Percentiles rank a stretch among this genome's conserved stretches.
Evolutionary conservation across 257 asterid species (phyloP).

Genomic region (Anisodus acutangulus): DNA sequence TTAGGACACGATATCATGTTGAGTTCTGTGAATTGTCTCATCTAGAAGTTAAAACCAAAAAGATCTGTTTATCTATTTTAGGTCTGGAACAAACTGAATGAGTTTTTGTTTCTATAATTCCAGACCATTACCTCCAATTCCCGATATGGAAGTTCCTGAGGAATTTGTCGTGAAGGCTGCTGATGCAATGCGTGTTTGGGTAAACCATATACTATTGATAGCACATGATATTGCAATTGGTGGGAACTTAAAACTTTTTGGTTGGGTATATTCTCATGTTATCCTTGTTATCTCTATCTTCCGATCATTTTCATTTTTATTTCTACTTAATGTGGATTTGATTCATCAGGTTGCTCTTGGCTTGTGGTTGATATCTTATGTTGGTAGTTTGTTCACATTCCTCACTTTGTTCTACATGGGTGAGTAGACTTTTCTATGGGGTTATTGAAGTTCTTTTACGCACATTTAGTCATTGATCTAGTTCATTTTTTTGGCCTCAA

Average conservation of each 20-base stretch:
- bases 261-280: constrained; percentile 52
- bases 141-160: constrained; percentile 76
- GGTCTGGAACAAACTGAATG: background rate
- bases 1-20: no score
- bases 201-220: constrained; percentile 58
- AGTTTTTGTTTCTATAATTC: constrained; percentile 1
- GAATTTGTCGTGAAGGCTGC: constrained; percentile 65
- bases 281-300: constrained; percentile 13
- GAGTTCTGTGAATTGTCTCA: background rate
- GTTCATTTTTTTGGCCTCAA: constrained; percentile 41
- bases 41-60: background rate
- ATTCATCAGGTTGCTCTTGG: constrained; percentile 60
- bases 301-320: constrained; percentile 14
- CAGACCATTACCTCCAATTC: constrained; percentile 93
- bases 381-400: constrained; percentile 75
- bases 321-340: constrained; percentile 30
- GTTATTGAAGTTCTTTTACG: no score
- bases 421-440: constrained; percentile 35
- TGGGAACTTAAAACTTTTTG: constrained; percentile 61
- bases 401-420: constrained; percentile 71
- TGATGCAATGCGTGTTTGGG: constrained; percentile 66
- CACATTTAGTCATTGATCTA: no score
- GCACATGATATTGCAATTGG: constrained; percentile 69
- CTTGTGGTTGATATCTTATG: constrained; percentile 64
- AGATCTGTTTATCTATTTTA: no score